Evolutionary conservation across 768 basidiomycete species (phyloP).

Genomic region (Boletus bicolor): DNA sequence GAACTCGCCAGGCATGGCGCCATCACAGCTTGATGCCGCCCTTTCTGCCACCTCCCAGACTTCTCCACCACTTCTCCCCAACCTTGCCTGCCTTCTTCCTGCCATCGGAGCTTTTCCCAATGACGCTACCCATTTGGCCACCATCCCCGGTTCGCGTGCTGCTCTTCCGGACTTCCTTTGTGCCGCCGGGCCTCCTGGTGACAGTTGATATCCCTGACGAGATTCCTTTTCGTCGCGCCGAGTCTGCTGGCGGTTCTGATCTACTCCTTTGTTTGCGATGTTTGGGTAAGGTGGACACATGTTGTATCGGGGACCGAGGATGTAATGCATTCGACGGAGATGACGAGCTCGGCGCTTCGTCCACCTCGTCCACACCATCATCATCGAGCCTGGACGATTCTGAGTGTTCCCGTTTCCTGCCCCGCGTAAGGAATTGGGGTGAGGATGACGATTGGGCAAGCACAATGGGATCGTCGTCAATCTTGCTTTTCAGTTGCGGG

Average conservation of each 20-base stretch:
- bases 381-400: neutral
- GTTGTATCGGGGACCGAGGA: neutral
- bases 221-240: conserved; percentile 46
- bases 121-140: conserved; percentile 11
- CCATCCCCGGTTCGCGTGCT: neutral
- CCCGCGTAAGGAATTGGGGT: neutral
- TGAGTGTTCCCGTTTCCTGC: conserved; percentile 18
- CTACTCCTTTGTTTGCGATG: neutral
- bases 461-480: neutral
- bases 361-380: neutral
- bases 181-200: conserved; percentile 30
- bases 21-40: conserved; percentile 6
- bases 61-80: conserved; percentile 46
- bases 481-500: neutral
- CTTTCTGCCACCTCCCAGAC: conserved; percentile 26
- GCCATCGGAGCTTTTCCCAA: neutral
- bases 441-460: neutral
- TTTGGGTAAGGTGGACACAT: neutral
- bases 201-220: conserved; percentile 61
- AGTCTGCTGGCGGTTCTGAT: neutral
- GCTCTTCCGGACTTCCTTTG: conserved; percentile 11
- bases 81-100: neutral
- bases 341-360: neutral
- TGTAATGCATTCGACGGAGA: neutral
- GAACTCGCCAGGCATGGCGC: neutral